Evolutionary conservation across 1,139 yeast genomes (phyloP).

Genomic region (Sugiyamaella novakii): DNA sequence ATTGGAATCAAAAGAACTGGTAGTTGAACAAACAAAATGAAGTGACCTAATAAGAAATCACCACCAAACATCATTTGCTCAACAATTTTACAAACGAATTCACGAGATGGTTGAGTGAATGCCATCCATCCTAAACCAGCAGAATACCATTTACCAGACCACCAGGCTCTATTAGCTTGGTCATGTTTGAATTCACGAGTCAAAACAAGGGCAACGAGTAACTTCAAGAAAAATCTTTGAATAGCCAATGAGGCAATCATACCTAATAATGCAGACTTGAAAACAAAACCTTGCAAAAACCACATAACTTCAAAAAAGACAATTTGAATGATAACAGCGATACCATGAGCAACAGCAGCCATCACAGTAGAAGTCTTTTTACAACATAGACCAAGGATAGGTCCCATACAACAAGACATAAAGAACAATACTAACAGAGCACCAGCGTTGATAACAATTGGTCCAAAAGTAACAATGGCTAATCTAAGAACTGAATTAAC

Average conservation of each 20-base stretch:
- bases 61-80: slow-evolving; percentile 97
- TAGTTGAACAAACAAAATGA: slow-evolving; percentile 82
- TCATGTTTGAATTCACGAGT: slow-evolving; percentile 98
- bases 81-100: slow-evolving; percentile 88
- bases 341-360: slow-evolving; percentile 97
- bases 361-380: slow-evolving; percentile 96
- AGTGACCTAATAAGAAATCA: slow-evolving; percentile 90
- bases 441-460: slow-evolving; percentile 89
- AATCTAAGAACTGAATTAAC: slow-evolving; percentile 86
- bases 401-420: slow-evolving; percentile 96
- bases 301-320: slow-evolving; percentile 92
- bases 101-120: slow-evolving; percentile 95
- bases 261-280: slow-evolving; percentile 86
- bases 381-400: slow-evolving; percentile 91
- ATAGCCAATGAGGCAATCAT: slow-evolving; percentile 79
- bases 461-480: slow-evolving; percentile 86
- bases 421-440: slow-evolving; percentile 60
- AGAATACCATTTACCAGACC: slow-evolving; percentile 99
- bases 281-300: slow-evolving; percentile 92
- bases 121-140: slow-evolving; percentile 95
- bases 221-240: slow-evolving; percentile 86
- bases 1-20: slow-evolving; percentile 85
- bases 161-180: slow-evolving; percentile 95
- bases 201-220: slow-evolving; percentile 73
- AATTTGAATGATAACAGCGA: slow-evolving; percentile 83